Percentiles rank a stretch among this genome's conserved stretches.
These are phyloP conservation scores for Fulvia fulva DNA, from an alignment of 2,329 filamentous ascomycete species.

Conservation along the genomic window DNA sequence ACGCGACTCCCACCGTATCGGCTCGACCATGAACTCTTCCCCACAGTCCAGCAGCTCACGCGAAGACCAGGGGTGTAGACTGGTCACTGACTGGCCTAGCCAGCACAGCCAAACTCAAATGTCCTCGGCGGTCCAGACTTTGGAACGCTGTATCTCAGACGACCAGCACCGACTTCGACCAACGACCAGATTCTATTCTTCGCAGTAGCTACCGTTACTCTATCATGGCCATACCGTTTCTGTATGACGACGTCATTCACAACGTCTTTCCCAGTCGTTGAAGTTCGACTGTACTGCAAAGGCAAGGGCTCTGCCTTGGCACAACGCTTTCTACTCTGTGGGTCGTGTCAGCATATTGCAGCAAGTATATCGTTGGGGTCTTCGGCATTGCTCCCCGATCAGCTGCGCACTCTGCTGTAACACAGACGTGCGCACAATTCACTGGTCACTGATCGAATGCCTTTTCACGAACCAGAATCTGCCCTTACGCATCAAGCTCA, in stretches of 20 bases:
- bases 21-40: neutral
- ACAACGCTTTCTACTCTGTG: neutral
- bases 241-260: neutral
- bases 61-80: conserved; percentile 7
- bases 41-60: conserved; percentile 6
- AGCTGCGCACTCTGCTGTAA: neutral
- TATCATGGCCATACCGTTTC: neutral
- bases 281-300: neutral
- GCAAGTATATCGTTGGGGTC: neutral
- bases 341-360: neutral
- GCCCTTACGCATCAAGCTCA: neutral
- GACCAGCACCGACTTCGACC: neutral
- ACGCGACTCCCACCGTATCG: neutral
- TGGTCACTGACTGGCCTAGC: conserved; percentile 11
- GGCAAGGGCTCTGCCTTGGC: neutral
- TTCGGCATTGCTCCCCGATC: neutral
- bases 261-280: neutral
- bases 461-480: no score
- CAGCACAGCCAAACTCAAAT: conserved; percentile 6
- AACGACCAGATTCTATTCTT: neutral
- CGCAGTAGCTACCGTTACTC: neutral
- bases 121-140: neutral
- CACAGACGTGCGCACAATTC: neutral
- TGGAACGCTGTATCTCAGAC: neutral
- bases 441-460: neutral